phyloP scores from a whole-genome alignment of 2,329 filamentous ascomycete species.

The Plenodomus lindquistii region DNA sequence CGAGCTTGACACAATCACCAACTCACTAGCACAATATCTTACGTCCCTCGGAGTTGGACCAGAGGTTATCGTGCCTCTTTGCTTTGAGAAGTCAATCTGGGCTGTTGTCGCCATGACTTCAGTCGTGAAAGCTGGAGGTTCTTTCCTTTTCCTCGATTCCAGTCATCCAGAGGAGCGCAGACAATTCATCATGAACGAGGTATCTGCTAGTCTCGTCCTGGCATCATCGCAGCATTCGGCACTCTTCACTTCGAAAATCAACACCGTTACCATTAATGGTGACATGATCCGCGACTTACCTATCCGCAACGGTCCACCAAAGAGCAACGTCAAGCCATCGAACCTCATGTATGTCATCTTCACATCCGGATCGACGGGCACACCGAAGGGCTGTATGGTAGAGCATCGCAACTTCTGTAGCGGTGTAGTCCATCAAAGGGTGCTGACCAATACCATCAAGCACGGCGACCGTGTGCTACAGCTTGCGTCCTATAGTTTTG shows the following conservation, averaged over 20 bases:
- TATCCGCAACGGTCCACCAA: too few relatives aligned
- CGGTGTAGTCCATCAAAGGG: constrained; percentile 48
- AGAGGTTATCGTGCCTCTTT: constrained; percentile 9
- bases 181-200: constrained; percentile 6
- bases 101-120: constrained; percentile 45
- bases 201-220: neutral
- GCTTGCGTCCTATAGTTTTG: constrained; percentile 38
- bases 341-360: constrained; percentile 63
- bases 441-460: constrained; percentile 20
- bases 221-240: too few relatives aligned
- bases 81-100: constrained; percentile 21
- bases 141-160: constrained; percentile 39
- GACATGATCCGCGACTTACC: constrained; percentile 17
- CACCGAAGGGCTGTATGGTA: constrained; percentile 63
- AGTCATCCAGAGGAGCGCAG: constrained; percentile 4
- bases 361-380: constrained; percentile 47
- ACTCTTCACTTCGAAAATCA: neutral
- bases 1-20: constrained; percentile 70
- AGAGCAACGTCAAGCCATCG: constrained; percentile 11
- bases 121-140: constrained; percentile 48
- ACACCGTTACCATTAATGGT: constrained; percentile 40
- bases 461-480: constrained; percentile 17
- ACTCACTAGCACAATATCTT: constrained; percentile 75
- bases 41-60: constrained; percentile 52
- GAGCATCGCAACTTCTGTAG: constrained; percentile 51